Evolutionary conservation across 2,329 filamentous ascomycete genomes (phyloP), one percentile per base, ranked within the genome.

Genomic region (Massarina eburnea): DNA sequence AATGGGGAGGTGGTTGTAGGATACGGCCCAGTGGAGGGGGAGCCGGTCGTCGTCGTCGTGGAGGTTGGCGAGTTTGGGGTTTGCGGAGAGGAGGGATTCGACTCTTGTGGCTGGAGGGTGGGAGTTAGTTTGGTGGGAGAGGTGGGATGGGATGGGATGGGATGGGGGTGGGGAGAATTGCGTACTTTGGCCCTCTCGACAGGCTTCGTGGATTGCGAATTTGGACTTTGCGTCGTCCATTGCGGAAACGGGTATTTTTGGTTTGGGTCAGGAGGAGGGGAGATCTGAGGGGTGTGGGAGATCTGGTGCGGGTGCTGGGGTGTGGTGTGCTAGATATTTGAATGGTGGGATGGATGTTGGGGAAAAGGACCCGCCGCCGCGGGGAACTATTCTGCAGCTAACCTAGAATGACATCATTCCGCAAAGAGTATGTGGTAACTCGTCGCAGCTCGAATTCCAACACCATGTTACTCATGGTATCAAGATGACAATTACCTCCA

Each of bases 1-100:
- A 48, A 96, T 90, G 19, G 85, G 80, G 6, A 86, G 72, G 56
- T 84, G 85, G 67, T 94, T 95, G 70, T 88, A 87, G 18, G 91
- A 94, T 2, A 84, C 83, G 0, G 94, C 92, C 94, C 94, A 99
- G 76, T 99, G 94, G 46, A 97, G 84, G 2, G 94, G 86, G 29
- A 96, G 81, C 35, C 94, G 88, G 14, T 90, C 89, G 68, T 99
- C 94, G 39, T 89, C 86, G 62, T 99, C 94, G 62, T 75, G 77
- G 61, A 84, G 83, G 46, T 75, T 78, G 20, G 89, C 85, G 30
- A 95, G 81, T 61, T 88, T 91, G 2, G 88, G 85, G 63, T 95
- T 91, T 56, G 85, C 85, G 64, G 82, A 83, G 34, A 92, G 75
- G 15, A 92, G 78, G 8, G 87, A 88, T 72, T 95, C 89, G 27